A percentile compares a stretch with the other conserved stretches of the same genome.
Conservation (phyloP, 2,329 filamentous ascomycete species). For the Ascochyta rabiei region DNA sequence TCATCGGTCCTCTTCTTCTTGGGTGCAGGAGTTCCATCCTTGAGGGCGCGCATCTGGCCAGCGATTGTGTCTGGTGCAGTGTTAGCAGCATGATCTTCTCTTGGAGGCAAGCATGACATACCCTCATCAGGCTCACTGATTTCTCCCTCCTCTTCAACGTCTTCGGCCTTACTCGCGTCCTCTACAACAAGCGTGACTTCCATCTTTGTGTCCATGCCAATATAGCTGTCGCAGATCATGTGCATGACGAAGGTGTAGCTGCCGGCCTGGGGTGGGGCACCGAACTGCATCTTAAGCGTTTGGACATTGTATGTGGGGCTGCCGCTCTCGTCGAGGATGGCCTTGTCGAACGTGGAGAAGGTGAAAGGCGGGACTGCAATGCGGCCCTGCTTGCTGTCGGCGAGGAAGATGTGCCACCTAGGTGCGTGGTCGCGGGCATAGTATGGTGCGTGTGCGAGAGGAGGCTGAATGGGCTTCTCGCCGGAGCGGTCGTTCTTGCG, state of each 20-base stretch:
- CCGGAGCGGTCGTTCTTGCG: conserved; percentile 71
- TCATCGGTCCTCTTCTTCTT: conserved; percentile 68
- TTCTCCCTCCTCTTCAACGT: conserved; percentile 85
- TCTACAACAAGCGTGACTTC: conserved; percentile 89
- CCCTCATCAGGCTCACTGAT: conserved; percentile 98
- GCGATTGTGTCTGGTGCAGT: conserved; percentile 75
- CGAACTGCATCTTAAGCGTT: conserved; percentile 96
- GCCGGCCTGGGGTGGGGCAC: conserved; percentile 87
- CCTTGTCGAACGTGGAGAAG: conserved; percentile 91
- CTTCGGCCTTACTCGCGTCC: conserved; percentile 82
- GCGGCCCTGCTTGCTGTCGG: conserved; percentile 91
- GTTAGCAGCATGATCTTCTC: conserved; percentile 29
- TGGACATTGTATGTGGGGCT: conserved; percentile 94
- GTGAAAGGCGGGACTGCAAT: conserved; percentile 96
- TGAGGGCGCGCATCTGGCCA: conserved; percentile 87
- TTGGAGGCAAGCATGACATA: conserved; percentile 46
- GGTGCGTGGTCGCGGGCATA: conserved; percentile 88
- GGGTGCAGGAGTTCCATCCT: conserved; percentile 64
- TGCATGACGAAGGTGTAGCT: conserved; percentile 96
- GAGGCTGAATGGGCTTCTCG: conserved; percentile 72
- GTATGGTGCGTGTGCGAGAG: conserved; percentile 88
- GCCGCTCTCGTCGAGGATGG: conserved; percentile 78
- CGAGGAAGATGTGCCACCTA: conserved; percentile 92
- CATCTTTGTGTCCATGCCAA: conserved; percentile 91
- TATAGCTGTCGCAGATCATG: conserved; percentile 90